Conservation (phyloP, 495 filamentous ascomycete genomes). For the Lophiotrema nucula region DNA sequence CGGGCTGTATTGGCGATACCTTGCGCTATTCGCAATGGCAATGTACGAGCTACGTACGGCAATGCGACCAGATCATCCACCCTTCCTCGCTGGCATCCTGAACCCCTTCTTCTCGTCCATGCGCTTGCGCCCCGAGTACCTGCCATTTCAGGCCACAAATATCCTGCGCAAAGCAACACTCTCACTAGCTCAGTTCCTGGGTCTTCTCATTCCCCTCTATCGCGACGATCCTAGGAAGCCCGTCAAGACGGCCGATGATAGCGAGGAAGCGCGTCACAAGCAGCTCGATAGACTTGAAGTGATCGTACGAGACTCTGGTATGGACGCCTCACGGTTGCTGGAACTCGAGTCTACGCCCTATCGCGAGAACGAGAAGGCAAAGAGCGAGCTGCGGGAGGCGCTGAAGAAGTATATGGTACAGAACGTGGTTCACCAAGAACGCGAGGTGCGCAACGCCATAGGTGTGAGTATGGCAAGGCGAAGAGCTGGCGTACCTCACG, state of each 20-base stretch:
- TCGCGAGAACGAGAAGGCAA: slow-evolving; percentile 61
- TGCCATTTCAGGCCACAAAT: slow-evolving; percentile 83
- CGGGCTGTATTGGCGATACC: slow-evolving; percentile 88
- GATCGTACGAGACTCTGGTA: slow-evolving; percentile 56
- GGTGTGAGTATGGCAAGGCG: slow-evolving; percentile 35
- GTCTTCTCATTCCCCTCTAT: slow-evolving; percentile 72
- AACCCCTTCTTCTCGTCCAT: slow-evolving; percentile 59
- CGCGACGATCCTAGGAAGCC: slow-evolving; percentile 35
- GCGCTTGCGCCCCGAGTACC: slow-evolving; percentile 59
- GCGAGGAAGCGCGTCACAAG: slow-evolving; percentile 41
- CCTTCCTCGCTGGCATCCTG: slow-evolving; percentile 56
- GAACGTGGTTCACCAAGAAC: slow-evolving; percentile 43
- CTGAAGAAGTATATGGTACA: slow-evolving; percentile 46
- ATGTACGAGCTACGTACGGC: slow-evolving; percentile 72
- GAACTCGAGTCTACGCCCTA: slow-evolving; percentile 82
- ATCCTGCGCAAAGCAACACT: slow-evolving; percentile 75
- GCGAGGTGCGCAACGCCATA: slow-evolving; percentile 45
- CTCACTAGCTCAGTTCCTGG: slow-evolving; percentile 85
- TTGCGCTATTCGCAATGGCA: slow-evolving; percentile 65
- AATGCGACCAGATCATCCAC: slow-evolving; percentile 61
- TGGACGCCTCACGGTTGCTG: slow-evolving; percentile 67
- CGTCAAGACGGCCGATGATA: slow-evolving; percentile 24
- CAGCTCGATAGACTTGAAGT: slow-evolving; percentile 58
- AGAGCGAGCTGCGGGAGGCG: slow-evolving; percentile 40
- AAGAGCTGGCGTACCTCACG: slow-evolving; percentile 32